Evolutionary conservation across 139 green algal species (phyloP).

Genomic region (Chlamydomonas asymmetrica): DNA sequence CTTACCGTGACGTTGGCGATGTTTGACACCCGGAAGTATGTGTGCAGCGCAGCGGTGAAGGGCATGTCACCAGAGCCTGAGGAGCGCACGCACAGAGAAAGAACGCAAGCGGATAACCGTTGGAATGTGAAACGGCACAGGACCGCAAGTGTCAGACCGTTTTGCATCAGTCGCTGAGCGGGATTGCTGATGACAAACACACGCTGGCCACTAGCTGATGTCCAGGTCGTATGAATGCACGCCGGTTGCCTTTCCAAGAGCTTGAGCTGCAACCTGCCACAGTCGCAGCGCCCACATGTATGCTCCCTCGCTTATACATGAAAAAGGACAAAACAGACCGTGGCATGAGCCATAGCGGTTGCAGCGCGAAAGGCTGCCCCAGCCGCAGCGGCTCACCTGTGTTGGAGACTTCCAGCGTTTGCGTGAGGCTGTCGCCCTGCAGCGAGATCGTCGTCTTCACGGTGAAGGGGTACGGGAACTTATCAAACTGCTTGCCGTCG

Average conservation of each 20-base stretch:
- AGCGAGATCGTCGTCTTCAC: constrained; percentile 51
- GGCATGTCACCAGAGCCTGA: constrained; percentile 42
- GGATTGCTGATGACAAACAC: background rate
- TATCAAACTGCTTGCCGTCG: constrained; percentile 26
- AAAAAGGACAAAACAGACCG: background rate
- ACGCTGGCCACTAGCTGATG: too few relatives aligned
- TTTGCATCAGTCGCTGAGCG: background rate
- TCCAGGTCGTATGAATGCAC: too few relatives aligned
- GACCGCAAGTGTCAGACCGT: background rate
- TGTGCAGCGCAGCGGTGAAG: constrained; percentile 85
- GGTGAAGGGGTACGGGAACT: constrained; percentile 57
- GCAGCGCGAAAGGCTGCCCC: background rate
- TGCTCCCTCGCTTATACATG: background rate
- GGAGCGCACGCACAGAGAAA: background rate
- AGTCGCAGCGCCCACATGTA: background rate
- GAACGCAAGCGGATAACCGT: background rate
- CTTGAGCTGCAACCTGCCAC: background rate
- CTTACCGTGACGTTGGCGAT: constrained; percentile 34
- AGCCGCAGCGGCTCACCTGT: constrained; percentile 28
- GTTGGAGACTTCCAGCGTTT: constrained; percentile 48
- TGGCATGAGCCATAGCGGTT: background rate
- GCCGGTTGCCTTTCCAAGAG: background rate
- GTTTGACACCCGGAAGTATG: constrained; percentile 70
- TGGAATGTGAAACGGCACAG: background rate
- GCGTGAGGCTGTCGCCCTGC: constrained; percentile 32